phyloP scores from a whole-genome alignment of 2,329 filamentous ascomycete genomes.

The Cercospora zeina region DNA sequence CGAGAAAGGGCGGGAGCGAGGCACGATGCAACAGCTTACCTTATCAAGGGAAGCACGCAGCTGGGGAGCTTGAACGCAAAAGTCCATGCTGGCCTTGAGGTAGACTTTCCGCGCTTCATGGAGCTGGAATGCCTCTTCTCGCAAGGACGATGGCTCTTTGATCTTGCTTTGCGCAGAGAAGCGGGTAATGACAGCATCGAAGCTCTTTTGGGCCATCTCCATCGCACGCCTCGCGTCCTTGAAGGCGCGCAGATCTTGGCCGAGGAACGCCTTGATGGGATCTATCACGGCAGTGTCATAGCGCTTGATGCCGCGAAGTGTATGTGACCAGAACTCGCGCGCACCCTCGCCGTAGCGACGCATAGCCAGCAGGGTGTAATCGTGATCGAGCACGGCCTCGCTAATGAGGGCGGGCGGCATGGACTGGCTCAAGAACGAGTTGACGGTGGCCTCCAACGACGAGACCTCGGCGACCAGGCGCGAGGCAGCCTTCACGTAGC shows the following conservation, averaged over 20 bases:
- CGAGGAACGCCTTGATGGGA: constrained; percentile 75
- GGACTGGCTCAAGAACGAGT: constrained; percentile 71
- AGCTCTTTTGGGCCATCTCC: constrained; percentile 78
- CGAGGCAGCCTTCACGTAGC: constrained; percentile 62
- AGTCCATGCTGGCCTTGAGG: constrained; percentile 89
- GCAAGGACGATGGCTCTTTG: constrained; percentile 85
- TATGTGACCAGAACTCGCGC: constrained; percentile 80
- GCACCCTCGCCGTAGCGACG: constrained; percentile 82
- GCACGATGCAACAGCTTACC: constrained; percentile 23
- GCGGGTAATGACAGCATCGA: constrained; percentile 76
- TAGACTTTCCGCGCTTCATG: constrained; percentile 91
- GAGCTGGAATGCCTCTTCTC: constrained; percentile 93
- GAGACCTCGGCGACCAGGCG: constrained; percentile 66
- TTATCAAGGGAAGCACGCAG: constrained; percentile 81
- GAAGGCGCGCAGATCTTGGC: constrained; percentile 77
- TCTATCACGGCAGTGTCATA: constrained; percentile 77
- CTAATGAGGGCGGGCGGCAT: constrained; percentile 72
- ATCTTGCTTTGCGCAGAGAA: constrained; percentile 86
- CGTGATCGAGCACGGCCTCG: constrained; percentile 86
- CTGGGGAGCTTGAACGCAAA: constrained; percentile 83
- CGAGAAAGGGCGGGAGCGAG: neutral
- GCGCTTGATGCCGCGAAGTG: constrained; percentile 71
- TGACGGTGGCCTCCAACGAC: constrained; percentile 76
- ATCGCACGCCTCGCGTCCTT: constrained; percentile 77
- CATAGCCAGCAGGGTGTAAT: constrained; percentile 87